phyloP scores from a whole-genome alignment of 495 filamentous ascomycete genomes.

The Lophiotrema nucula region DNA sequence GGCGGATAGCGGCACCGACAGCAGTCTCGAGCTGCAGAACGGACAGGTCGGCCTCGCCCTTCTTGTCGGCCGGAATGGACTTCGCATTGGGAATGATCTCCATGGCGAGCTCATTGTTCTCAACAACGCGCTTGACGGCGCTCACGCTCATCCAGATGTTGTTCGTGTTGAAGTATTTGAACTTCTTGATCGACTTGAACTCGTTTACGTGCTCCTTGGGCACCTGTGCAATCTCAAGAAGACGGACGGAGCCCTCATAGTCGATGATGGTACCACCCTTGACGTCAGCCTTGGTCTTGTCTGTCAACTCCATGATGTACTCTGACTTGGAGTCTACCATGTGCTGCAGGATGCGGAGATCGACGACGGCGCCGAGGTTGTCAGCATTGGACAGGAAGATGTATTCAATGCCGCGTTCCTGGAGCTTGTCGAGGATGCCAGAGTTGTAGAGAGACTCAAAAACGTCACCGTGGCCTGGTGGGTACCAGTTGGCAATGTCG shows the following conservation, averaged over 20 bases:
- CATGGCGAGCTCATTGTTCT: slow-evolving; percentile 98
- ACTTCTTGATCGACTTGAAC: slow-evolving; percentile 99
- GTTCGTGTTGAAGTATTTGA: slow-evolving; percentile 99
- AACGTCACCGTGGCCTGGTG: slow-evolving; percentile 97
- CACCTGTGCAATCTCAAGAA: slow-evolving; percentile 99
- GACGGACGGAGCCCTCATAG: slow-evolving; percentile 92
- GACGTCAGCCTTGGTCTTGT: slow-evolving; percentile 99
- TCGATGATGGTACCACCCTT: slow-evolving; percentile 99
- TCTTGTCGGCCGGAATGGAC: slow-evolving; percentile 97
- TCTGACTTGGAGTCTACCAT: slow-evolving; percentile 94
- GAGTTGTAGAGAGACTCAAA: slow-evolving; percentile 99
- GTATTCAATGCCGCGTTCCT: slow-evolving; percentile 91
- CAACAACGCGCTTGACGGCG: slow-evolving; percentile 97
- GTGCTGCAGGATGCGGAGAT: slow-evolving; percentile 96
- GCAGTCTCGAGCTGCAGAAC: slow-evolving; percentile 99
- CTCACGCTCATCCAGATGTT: slow-evolving; percentile 99
- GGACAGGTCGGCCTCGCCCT: slow-evolving; percentile 95
- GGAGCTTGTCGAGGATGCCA: slow-evolving; percentile 92
- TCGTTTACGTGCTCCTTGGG: slow-evolving; percentile 99
- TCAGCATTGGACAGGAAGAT: slow-evolving; percentile 99
- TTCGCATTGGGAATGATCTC: slow-evolving; percentile 99
- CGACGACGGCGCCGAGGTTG: slow-evolving; percentile 96
- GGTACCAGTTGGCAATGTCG: slow-evolving; percentile 95
- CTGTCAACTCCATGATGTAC: slow-evolving; percentile 99
- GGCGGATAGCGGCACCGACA: slow-evolving; percentile 96